phyloP scores from a whole-genome alignment of 345 rosid genomes.

The Excoecaria agallocha region DNA sequence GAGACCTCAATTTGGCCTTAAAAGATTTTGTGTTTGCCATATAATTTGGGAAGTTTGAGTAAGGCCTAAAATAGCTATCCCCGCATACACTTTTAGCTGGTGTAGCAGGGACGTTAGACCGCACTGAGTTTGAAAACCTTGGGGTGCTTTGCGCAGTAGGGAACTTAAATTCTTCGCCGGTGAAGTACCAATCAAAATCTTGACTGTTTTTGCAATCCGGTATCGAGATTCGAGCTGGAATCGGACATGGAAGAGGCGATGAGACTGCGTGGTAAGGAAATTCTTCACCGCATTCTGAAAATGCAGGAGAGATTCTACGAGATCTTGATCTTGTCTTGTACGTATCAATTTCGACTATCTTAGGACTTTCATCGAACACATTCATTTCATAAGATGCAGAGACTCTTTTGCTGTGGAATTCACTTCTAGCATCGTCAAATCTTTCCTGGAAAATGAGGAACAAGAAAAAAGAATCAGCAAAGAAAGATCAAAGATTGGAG shows the following conservation, averaged over 20 bases:
- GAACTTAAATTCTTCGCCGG: slow-evolving; percentile 25
- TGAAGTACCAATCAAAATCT: slow-evolving; percentile 26
- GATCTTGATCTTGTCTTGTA: slow-evolving; percentile 26
- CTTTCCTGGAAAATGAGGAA: slow-evolving; percentile 20
- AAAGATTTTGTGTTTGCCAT: slow-evolving; percentile 87
- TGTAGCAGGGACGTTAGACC: slow-evolving; percentile 40
- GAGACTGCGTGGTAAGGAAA: slow-evolving; percentile 20
- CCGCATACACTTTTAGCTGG: slow-evolving; percentile 69
- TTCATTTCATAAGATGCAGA: slow-evolving; percentile 22
- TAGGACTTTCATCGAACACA: slow-evolving; percentile 22
- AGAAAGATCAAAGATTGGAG: neutral
- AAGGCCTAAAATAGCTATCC: slow-evolving; percentile 49
- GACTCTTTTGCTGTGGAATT: slow-evolving; percentile 28
- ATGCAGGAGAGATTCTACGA: slow-evolving; percentile 19
- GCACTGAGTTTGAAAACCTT: slow-evolving; percentile 17
- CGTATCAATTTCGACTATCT: slow-evolving; percentile 31
- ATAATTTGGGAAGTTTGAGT: slow-evolving; percentile 57
- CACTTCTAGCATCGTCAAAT: slow-evolving; percentile 26
- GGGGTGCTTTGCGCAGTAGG: slow-evolving; percentile 32
- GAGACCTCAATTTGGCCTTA: slow-evolving; percentile 72
- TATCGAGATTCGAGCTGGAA: slow-evolving; percentile 23
- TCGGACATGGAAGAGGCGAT: slow-evolving; percentile 29
- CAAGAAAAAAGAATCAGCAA: neutral
- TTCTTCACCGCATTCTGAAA: slow-evolving; percentile 29
- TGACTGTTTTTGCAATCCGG: slow-evolving; percentile 13